Evolutionary conservation across 176 grass and related monocot genomes (phyloP).

Genomic region (Poa annua): DNA sequence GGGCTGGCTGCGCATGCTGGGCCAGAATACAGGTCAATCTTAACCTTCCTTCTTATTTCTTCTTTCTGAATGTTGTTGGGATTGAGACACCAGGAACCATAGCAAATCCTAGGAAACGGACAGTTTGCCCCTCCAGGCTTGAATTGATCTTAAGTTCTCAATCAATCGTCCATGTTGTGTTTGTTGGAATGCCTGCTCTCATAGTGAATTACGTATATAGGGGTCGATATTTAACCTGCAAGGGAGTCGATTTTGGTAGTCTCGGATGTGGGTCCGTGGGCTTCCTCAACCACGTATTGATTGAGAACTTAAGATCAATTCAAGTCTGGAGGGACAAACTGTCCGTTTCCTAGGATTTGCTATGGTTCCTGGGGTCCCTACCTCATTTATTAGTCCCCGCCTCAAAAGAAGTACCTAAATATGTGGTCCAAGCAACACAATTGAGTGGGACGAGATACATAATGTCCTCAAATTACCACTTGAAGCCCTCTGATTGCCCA

Average conservation of each 20-base stretch:
- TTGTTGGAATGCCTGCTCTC: conserved; percentile 16
- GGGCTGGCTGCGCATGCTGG: conserved; percentile 60
- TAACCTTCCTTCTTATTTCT: conserved; percentile 1
- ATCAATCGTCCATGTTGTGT: background rate
- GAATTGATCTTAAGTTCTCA: no score
- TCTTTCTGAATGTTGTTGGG: background rate
- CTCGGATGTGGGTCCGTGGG: background rate
- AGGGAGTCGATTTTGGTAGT: background rate
- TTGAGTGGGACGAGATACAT: conserved; percentile 8
- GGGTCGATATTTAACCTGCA: background rate
- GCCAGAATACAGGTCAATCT: conserved; percentile 67
- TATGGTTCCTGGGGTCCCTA: conserved; percentile 2
- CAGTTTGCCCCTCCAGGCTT: no score
- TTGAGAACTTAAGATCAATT: conserved; percentile 16
- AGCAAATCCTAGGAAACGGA: no score
- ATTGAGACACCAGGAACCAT: no score
- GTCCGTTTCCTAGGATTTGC: background rate
- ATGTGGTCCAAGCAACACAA: conserved; percentile 36
- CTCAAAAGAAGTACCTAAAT: background rate
- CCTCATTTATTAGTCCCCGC: conserved; percentile 31
- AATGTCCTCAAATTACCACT: conserved; percentile 21
- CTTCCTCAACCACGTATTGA: conserved; percentile 5
- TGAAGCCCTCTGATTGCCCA: background rate
- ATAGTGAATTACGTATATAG: background rate
- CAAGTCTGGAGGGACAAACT: background rate